Base-by-base conservation (phyloP, 202 grass and related monocot genomes). In the Panicum virgatum region DNA sequence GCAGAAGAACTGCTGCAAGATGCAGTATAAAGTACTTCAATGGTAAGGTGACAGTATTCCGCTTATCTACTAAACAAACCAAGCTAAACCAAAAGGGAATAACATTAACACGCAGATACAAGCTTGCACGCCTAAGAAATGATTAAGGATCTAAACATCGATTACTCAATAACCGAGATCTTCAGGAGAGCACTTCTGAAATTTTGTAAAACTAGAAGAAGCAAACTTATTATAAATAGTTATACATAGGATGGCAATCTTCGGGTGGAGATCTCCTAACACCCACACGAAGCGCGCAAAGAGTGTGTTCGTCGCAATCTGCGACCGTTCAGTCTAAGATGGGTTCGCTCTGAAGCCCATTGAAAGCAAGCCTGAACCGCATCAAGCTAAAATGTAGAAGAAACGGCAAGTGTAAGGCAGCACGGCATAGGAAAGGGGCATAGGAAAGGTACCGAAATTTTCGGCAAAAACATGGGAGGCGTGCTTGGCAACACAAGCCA, bases 401-500 rank as follows among this genome's bases (percentile, higher is more conserved):
- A 84, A 70, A 58, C 47, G 65, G 57, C 65, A 43, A 69, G 47
- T 50, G 3, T 6, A 59, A 72, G 69, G 43, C 36, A 7, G 38
- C 22, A 29, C 14, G 19, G 19, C 27, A 29, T 51, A 20, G 20
- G 43, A 12, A 32, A 59, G 32, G 52, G 18, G 48, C 13, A n/a
- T n/a, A n/a, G n/a, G n/a, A n/a, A 18, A 82, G 48, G 48, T 40
- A 57, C 19, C 72, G 19, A 62, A 82, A 51, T 22, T 66, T 66
- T 47, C 47, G 14, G 78, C 69, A 47, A 51, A 82, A 48, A 38
- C 66, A 78, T 7, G 32, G 65, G 73, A 68, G 60, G 46, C 68
- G 68, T 73, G 40, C 22, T 43, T 38, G 15, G 20, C 48, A 69
- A 83, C 42, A 39, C 67, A 34, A 47, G 20, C 61, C 15, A 10